A percentile compares a stretch with the other conserved stretches of the same genome.
Conservation (phyloP, 2,329 filamentous ascomycete species). For the Lomentospora prolificans region DNA sequence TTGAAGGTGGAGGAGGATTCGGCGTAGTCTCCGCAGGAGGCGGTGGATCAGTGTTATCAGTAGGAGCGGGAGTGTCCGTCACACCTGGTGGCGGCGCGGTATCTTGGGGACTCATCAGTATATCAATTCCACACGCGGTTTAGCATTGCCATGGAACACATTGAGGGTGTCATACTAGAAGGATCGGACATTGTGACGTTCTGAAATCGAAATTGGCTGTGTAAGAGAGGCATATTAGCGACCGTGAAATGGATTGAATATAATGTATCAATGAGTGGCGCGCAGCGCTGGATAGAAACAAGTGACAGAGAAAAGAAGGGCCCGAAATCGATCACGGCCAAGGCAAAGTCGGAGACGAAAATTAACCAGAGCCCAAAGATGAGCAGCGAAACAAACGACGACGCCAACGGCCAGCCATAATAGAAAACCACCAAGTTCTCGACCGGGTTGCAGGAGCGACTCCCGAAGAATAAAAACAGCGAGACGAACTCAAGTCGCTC, state of each 20-base stretch:
- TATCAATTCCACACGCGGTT: too few species aligned
- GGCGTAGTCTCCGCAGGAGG: conserved; percentile 8
- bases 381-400: not conserved
- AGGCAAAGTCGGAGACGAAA: not conserved
- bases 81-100: conserved; percentile 5
- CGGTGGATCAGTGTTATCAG: conserved; percentile 1
- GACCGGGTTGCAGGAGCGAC: not conserved
- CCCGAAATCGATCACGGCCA: not conserved
- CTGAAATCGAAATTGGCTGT: conserved; percentile 17
- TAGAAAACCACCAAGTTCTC: too few species aligned
- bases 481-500: too few species aligned
- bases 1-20: not conserved
- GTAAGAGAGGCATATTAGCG: conserved; percentile 25
- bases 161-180: not conserved
- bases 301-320: not conserved
- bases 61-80: not conserved
- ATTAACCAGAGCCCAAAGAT: not conserved
- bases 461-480: not conserved
- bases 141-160: too few species aligned
- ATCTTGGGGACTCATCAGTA: too few species aligned
- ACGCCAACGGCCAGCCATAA: not conserved
- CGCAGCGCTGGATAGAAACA: not conserved
- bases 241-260: not conserved
- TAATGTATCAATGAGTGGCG: not conserved
- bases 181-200: conserved; percentile 8